Base-by-base conservation (phyloP, 495 filamentous ascomycete genomes). In the Podospora bellae-mahoneyi region DNA sequence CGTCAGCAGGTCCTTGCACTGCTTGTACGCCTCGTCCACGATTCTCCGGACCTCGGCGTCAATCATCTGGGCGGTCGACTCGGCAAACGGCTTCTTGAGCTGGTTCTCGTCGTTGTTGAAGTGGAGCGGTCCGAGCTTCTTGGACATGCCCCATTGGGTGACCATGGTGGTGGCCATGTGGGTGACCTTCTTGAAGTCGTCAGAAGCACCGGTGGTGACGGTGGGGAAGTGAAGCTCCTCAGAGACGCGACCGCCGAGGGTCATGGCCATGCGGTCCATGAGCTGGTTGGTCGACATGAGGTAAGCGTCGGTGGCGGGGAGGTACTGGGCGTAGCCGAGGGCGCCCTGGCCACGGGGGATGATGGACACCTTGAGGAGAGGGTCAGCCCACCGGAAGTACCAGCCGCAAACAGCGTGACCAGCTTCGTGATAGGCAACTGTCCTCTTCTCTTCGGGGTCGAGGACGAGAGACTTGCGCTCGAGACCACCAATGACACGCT, bases 191-290 rank as follows among this genome's bases (percentile, higher is more conserved):
- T 97, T 96, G 85, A 99, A 99, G 75, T 99, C 95, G 77, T 99
- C 95, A 54, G 87, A 91, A 20, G 95, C 95, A 59, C 95, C 95
- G 67, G 89, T 92, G 5, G 96, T 99, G 26, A 99, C 94, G 10
- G 92, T 97, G 27, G 94, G 90, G 78, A 98, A 99, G 79, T 98
- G 93, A 4, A 99, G 76, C 79, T 99, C 95, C 79, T 99, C 95
- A 53, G 90, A 93, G 55, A 99, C 91, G 69, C 95, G 90, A 3
- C 95, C 95, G 72, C 91, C 95, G 54, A 99, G 87, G 19, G 95
- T 97, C 95, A 99, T 99, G 69, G 96, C 95, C 96, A 99, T 99
- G 68, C 96, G 92, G 79, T 99, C 95, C 94, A 97, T 97, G 28
- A 99, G 82, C 81, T 99, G 95, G 78, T 94, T 90, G 70, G 92